Evolutionary conservation across 2,329 filamentous ascomycete species (phyloP), one percentile per base, ranked within the genome.

Genomic region (Talaromyces sp.): DNA sequence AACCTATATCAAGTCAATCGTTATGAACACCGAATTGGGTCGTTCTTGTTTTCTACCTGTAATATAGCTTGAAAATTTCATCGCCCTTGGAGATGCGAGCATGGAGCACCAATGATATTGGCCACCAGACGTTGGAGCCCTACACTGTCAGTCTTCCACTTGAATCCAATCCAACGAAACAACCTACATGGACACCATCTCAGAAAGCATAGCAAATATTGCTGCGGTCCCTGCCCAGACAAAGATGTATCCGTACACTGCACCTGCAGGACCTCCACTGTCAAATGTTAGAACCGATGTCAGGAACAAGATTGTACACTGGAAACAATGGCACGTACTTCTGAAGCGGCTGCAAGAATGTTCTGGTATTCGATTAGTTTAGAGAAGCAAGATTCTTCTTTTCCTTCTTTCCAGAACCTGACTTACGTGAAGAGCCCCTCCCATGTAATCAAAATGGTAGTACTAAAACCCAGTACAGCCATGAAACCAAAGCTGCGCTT

Each of bases 21-120:
- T 31, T 5, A n/a, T 13, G 22, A 31, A 19, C 22, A 9, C 17
- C 9, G 4, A 19, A 37, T 35, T 3, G n/a, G 17, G n/a, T 31
- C 8, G 3, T 52, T 3, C 1, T 35, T 54, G 13, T 15, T 22
- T 6, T 19, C 10, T 39, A 62, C 59, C 59, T 22, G 47, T 62
- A 52, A 62, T 19, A 19, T 62, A 62, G 25, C 47, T 54, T 27
- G 49, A 41, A 17, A 62, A 41, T 41, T 43, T 54, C 33, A 52
- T 50, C 13, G 35, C 19, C n/a, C 19, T 33, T 22, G 33, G 25
- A 13, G 62, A 31, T 22, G 62, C 56, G 5, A 64, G 37, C 62
- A 64, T 39, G 9, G 62, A 50, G 22, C 57, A 57, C 62, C 62
- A 64, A 35, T 60, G 45, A n/a, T 63, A 63, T 37, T 63, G 61